Evolutionary conservation across 768 basidiomycete species (phyloP).

Genomic region (Plicaturopsis crispa): DNA sequence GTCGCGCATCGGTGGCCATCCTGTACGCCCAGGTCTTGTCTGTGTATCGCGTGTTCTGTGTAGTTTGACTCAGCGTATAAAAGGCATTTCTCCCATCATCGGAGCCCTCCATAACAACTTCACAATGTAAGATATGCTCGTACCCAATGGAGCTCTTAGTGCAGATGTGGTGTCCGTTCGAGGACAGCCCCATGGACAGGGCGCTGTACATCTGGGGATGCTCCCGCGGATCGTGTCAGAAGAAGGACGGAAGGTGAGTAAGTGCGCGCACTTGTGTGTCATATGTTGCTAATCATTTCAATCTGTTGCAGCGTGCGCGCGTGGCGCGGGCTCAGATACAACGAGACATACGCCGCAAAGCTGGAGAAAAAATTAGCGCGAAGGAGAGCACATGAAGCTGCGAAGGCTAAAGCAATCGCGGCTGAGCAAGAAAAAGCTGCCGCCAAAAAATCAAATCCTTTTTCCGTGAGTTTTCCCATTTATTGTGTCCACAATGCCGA

Average conservation of each 20-base stretch:
- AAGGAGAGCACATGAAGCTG: slow-evolving; percentile 29
- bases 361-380: slow-evolving; percentile 47
- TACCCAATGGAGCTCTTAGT: slow-evolving; percentile 74
- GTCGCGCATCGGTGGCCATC: slow-evolving; percentile 84
- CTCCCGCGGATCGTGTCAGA: slow-evolving; percentile 60
- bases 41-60: slow-evolving; percentile 41
- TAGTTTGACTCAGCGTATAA: slow-evolving; percentile 31
- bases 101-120: slow-evolving; percentile 56
- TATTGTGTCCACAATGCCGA: neutral
- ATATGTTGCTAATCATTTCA: slow-evolving; percentile 7
- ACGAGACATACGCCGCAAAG: slow-evolving; percentile 68
- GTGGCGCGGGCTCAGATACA: slow-evolving; percentile 70
- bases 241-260: slow-evolving; percentile 69
- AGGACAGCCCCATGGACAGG: slow-evolving; percentile 78
- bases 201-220: slow-evolving; percentile 86
- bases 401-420: slow-evolving; percentile 25
- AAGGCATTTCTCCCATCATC: slow-evolving; percentile 69
- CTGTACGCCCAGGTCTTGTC: slow-evolving; percentile 66
- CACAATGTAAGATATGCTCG: slow-evolving; percentile 65
- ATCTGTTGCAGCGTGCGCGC: slow-evolving; percentile 58
- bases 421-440: slow-evolving; percentile 22
- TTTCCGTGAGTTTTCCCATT: slow-evolving; percentile 42
- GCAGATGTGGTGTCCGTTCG: slow-evolving; percentile 88
- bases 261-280: slow-evolving; percentile 6
- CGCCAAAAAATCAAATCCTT: slow-evolving; percentile 50